Evolutionary conservation across 495 filamentous ascomycete genomes (phyloP), one percentile per base, ranked within the genome.

Genomic region (Neurospora sp.): DNA sequence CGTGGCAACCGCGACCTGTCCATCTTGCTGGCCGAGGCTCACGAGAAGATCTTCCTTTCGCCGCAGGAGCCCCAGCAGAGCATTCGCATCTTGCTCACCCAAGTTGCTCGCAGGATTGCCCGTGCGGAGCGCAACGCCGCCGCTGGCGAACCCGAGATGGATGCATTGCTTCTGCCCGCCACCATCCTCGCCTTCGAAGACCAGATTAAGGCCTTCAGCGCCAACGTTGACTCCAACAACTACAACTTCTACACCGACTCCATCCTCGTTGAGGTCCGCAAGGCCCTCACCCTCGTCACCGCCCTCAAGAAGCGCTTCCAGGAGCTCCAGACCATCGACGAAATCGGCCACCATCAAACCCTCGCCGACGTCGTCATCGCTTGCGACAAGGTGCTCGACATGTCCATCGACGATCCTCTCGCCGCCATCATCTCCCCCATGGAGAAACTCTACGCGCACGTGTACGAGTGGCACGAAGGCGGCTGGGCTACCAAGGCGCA

Each of bases 221-320:
- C 85, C 0, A 74, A 70, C 14, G 71, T 76, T 5, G 77, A 77
- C 42, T 78, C 69, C 61, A 75, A 71, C 27, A 84, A 83, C 14
- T 96, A 94, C 82, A 96, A 97, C 80, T 97, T 98, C 83, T 99
- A 98, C 80, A 90, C 87, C 1, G 90, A 96, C 77, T 78, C 89
- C 9, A 97, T 97, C 75, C 80, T 93, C 18, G 77, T 78, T 3
- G 92, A 98, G 83, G 89, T 90, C 4, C 88, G 89, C 69, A 93
- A 88, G 72, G 83, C 97, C 5, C 85, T 94, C 7, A 77, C 71
- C 8, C 82, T 97, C 10, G 84, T 93, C 35, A 85, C 89, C 73
- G 85, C 88, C 27, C 87, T 93, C 48, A 89, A 90, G 75, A 78
- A 83, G 72, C 89, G 91, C 9, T 95, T 97, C 79, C 80, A 83